Conservation (phyloP, 1,284 basidiomycete genomes). For the Cystobasidiaceae sp. region DNA sequence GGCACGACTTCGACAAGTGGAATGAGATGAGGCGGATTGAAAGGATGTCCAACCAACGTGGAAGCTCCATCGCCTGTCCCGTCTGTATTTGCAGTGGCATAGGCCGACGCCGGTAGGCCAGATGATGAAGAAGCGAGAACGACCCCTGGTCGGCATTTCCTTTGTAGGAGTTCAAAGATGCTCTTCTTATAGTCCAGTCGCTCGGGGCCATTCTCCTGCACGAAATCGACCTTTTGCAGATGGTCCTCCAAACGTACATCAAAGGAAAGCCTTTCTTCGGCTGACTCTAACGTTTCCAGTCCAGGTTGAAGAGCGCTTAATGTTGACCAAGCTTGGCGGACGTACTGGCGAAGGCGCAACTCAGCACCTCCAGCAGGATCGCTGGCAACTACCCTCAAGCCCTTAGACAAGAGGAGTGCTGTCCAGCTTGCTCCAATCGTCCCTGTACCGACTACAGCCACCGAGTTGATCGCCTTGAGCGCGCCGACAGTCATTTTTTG, state of each 20-base stretch:
- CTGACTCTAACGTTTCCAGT: not conserved
- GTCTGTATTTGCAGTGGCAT: not conserved
- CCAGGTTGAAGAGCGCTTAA: not conserved
- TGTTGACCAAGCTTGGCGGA: not conserved
- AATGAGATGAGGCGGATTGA: conserved; percentile 31
- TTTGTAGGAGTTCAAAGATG: conserved; percentile 7
- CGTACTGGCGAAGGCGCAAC: not conserved
- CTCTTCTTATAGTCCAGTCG: conserved; percentile 1
- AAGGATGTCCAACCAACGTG: conserved; percentile 29
- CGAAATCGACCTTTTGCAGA: conserved; percentile 22
- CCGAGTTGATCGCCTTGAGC: too few species aligned
- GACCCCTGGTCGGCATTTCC: not conserved
- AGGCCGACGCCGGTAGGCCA: conserved; percentile 14
- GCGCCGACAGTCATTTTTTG: too few species aligned
- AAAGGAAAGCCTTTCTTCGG: not conserved
- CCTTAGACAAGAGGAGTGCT: conserved; percentile 14
- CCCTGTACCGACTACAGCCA: conserved; percentile 16
- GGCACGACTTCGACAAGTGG: conserved; percentile 31
- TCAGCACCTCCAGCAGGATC: conserved; percentile 22
- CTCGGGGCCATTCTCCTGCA: conserved; percentile 32
- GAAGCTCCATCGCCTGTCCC: not conserved
- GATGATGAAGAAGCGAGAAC: conserved; percentile 21
- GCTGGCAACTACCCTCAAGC: conserved; percentile 15
- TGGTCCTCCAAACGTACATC: not conserved
- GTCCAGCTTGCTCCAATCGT: conserved; percentile 23